These are phyloP conservation scores for Cyberlindnera euphorbiae DNA, from an alignment of 805 yeast species.

Conservation along the genomic window DNA sequence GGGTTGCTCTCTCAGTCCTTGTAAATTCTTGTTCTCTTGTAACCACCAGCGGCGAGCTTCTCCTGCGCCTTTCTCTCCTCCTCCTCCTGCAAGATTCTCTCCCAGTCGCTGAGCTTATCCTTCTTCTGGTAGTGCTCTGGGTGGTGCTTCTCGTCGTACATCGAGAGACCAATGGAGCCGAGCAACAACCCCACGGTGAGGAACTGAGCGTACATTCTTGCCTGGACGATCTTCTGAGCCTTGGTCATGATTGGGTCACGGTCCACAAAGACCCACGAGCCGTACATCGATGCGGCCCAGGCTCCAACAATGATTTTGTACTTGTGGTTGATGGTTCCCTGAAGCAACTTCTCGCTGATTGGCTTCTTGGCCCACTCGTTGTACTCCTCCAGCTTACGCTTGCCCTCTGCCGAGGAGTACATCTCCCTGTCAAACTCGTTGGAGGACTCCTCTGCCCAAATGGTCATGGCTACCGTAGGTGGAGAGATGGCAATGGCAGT, in stretches of 20 bases:
- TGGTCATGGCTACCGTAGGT: conserved; percentile 54
- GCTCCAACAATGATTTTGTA: conserved; percentile 64
- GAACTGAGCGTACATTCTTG: conserved; percentile 89
- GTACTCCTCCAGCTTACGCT: conserved; percentile 40
- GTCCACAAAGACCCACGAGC: conserved; percentile 71
- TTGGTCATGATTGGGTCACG: conserved; percentile 69
- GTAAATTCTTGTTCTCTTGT: conserved; percentile 34
- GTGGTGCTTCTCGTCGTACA: conserved; percentile 57
- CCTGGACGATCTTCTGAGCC: conserved; percentile 79
- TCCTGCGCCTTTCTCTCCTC: conserved; percentile 29
- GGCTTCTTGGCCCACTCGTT: conserved; percentile 49
- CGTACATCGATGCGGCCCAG: conserved; percentile 79
- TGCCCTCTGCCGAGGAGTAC: conserved; percentile 46
- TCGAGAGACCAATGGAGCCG: conserved; percentile 61
- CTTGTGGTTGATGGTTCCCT: conserved; percentile 48
- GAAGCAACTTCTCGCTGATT: conserved; percentile 43
- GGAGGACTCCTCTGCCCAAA: conserved; percentile 70
- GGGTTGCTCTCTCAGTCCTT: conserved; percentile 18
- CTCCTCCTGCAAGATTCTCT: conserved; percentile 41
- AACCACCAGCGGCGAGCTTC: conserved; percentile 16
- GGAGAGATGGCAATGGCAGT: conserved; percentile 69
- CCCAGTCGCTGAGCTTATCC: conserved; percentile 40
- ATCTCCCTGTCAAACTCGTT: conserved; percentile 54
- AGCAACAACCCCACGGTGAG: conserved; percentile 66
- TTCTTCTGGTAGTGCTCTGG: conserved; percentile 32